phyloP scores from a whole-genome alignment of 2,329 filamentous ascomycete species.

The Thielaviopsis punctulata region DNA sequence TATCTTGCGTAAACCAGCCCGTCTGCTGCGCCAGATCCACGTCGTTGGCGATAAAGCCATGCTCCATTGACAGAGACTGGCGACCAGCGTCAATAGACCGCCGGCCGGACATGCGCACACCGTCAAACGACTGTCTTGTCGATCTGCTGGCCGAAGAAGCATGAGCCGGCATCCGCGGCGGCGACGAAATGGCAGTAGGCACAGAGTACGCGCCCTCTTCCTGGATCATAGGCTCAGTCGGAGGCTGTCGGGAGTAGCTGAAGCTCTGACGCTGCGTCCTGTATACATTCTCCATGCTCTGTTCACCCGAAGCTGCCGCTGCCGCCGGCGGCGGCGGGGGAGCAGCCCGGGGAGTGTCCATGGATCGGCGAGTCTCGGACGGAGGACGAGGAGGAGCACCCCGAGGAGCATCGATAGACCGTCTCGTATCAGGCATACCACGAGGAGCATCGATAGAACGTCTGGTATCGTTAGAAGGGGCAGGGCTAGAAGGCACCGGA shows the following conservation, averaged over 20 bases:
- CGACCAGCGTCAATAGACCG: constrained; percentile 61
- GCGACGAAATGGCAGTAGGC: neutral
- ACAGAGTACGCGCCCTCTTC: constrained; percentile 26
- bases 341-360: constrained; percentile 37
- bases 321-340: constrained; percentile 20
- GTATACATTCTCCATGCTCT: constrained; percentile 45
- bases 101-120: constrained; percentile 30
- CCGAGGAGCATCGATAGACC: constrained; percentile 55
- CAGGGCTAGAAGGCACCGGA: constrained; percentile 39
- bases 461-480: constrained; percentile 29
- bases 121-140: constrained; percentile 46
- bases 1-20: constrained; percentile 76
- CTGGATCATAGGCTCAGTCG: constrained; percentile 24
- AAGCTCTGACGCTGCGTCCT: constrained; percentile 9
- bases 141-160: constrained; percentile 16
- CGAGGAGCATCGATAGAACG: constrained; percentile 56
- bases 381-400: constrained; percentile 49
- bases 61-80: constrained; percentile 50
- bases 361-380: constrained; percentile 34
- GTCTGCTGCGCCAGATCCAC: constrained; percentile 59
- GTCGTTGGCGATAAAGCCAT: constrained; percentile 75
- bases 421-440: constrained; percentile 28
- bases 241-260: constrained; percentile 13
- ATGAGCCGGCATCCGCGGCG: constrained; percentile 18
- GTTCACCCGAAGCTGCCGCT: constrained; percentile 16